These are phyloP conservation scores for Hura crepitans DNA, from an alignment of 441 rosid genomes.

Conservation along the genomic window DNA sequence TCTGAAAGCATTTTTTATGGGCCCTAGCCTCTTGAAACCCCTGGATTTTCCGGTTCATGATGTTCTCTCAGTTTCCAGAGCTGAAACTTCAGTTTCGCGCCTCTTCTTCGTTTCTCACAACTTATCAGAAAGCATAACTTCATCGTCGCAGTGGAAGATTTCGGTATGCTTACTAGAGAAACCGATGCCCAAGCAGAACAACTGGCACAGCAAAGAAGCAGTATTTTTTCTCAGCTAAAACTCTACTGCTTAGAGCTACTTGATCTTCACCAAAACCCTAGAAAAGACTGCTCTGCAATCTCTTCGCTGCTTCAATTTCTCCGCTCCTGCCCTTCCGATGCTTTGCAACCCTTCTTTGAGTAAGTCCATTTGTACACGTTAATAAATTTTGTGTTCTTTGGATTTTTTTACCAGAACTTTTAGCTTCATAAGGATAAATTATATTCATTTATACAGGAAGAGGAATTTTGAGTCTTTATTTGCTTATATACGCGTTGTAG, in stretches of 20 bases:
- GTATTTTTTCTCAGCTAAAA: conserved; percentile 44
- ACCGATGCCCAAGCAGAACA: conserved; percentile 18
- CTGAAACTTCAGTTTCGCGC: conserved; percentile 24
- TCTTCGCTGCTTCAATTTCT: conserved; percentile 50
- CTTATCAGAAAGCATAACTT: background rate
- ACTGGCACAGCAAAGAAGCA: conserved; percentile 33
- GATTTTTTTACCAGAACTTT: background rate
- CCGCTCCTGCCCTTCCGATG: conserved; percentile 40
- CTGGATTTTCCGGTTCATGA: background rate
- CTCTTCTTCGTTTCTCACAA: background rate
- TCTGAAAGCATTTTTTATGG: no score
- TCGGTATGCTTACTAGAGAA: background rate
- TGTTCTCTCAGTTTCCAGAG: conserved; percentile 1
- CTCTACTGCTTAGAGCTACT: conserved; percentile 63
- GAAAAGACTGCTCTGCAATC: conserved; percentile 40
- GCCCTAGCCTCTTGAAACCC: background rate
- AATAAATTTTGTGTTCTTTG: background rate
- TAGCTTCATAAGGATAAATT: background rate
- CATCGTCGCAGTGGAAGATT: conserved; percentile 4
- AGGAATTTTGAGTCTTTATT: background rate
- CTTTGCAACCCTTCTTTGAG: conserved; percentile 82
- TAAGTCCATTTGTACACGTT: conserved; percentile 17
- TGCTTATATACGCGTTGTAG: background rate
- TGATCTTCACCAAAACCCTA: conserved; percentile 58
- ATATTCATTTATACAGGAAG: background rate